Evolutionary conservation across 169 alveolate genomes (phyloP), one percentile per base, ranked within the genome.

Genomic region (Sarcocystis neurona): DNA sequence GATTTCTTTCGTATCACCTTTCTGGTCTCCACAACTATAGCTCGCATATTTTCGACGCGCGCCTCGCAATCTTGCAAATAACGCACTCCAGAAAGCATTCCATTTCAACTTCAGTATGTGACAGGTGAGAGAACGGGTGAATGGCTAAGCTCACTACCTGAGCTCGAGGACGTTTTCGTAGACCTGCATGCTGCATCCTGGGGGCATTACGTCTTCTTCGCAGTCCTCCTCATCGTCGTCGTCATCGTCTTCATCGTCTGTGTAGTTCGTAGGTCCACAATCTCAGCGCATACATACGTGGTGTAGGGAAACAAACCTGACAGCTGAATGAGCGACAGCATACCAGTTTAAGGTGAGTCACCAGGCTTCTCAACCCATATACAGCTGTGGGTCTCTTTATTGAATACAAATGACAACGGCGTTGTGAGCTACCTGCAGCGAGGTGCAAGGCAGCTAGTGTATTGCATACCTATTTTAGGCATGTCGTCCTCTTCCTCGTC

Each of bases 401-500:
- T n/a, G n/a, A n/a, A n/a, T n/a, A n/a, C n/a, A n/a, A 12, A 53
- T 23, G 66, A 23, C 30, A 53, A 53, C 66, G 66, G 66, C 66
- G 66, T 53, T 53, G 30, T 53, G 66, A 23, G 66, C 66, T 53
- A 53, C 66, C 66, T 53, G 66, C 23, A 15, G 66, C 23, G 30
- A 53, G 66, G 66, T 53, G 66, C 23, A 12, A 15, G 66, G 66
- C 66, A 53, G 66, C 12, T 53, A 23, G 66, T 53, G 23, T 23
- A 12, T 53, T 15, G 66, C 66, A 53, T 37, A 72, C 82, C 82
- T 15, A 72, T 6, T 3, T 39, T n/a, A 1, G 56, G 47, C 15
- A 72, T 2, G 56, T 72, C 82, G 2, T 72, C 82, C n/a, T 72
- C 82, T 0, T 72, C 82, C 32, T 72, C 82, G 39, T 72, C 82